Evolutionary conservation across 2,329 filamentous ascomycete genomes (phyloP).

Genomic region (Aspergillus sp.): DNA sequence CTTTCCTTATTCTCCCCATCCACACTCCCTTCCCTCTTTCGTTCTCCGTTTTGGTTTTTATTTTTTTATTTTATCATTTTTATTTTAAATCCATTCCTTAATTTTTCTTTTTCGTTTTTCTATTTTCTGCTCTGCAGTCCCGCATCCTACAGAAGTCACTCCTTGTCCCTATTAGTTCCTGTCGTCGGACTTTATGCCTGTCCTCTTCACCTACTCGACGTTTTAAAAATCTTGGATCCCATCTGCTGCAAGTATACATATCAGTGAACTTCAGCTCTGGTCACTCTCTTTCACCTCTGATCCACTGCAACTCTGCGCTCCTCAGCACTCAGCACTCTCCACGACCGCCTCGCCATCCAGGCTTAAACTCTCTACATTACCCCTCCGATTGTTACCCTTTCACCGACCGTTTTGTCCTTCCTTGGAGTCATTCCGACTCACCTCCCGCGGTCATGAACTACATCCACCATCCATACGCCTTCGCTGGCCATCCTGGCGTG

Average conservation of each 20-base stretch:
- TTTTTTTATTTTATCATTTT: constrained; percentile 18
- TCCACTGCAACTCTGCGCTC: neutral
- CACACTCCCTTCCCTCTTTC: constrained; percentile 22
- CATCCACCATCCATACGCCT: constrained; percentile 39
- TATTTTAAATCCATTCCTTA: constrained; percentile 12
- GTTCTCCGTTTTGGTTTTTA: constrained; percentile 13
- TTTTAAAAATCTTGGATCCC: constrained; percentile 3
- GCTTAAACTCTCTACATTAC: neutral
- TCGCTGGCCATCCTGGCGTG: constrained; percentile 32
- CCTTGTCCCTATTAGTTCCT: constrained; percentile 22
- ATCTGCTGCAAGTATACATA: constrained; percentile 14
- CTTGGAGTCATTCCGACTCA: constrained; percentile 8
- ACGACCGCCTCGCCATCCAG: constrained; percentile 9
- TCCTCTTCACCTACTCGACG: constrained; percentile 12
- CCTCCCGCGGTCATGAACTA: constrained; percentile 36
- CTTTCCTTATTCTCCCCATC: constrained; percentile 19
- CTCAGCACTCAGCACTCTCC: constrained; percentile 3
- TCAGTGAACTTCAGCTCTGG: constrained; percentile 13
- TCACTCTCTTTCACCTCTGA: constrained; percentile 10
- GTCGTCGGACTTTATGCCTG: constrained; percentile 22
- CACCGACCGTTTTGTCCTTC: constrained; percentile 7
- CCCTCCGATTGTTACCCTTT: neutral
- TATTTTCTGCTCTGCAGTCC: constrained; percentile 18
- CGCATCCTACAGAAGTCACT: constrained; percentile 12
- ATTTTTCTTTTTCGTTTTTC: constrained; percentile 13